phyloP scores from a whole-genome alignment of 495 filamentous ascomycete species.

The Penicillium argentinense region DNA sequence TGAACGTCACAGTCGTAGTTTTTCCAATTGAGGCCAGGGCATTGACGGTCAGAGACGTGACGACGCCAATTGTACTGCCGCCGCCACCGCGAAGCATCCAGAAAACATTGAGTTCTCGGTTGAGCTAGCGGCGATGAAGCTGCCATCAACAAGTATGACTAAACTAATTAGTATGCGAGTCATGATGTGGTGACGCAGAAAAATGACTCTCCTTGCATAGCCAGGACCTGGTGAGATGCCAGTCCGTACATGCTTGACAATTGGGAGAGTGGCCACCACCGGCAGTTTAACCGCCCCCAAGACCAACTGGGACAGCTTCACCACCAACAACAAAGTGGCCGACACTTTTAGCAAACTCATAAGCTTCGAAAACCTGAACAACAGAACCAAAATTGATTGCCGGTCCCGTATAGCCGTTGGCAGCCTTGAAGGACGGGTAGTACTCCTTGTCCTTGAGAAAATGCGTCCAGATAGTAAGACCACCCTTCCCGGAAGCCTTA shows the following conservation, averaged over 20 bases:
- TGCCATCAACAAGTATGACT: constrained; percentile 29
- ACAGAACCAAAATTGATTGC: constrained; percentile 14
- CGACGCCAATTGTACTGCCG: constrained; percentile 43
- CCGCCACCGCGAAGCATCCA: constrained; percentile 44
- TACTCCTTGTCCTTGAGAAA: constrained; percentile 25
- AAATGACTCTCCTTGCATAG: constrained; percentile 25
- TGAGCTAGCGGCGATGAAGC: constrained; percentile 45
- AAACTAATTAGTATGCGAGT: background rate
- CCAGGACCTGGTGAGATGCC: constrained; percentile 34
- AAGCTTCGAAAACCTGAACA: constrained; percentile 8
- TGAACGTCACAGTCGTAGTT: constrained; percentile 15
- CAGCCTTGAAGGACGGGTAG: constrained; percentile 4
- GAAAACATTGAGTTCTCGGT: constrained; percentile 52
- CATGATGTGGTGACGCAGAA: too few relatives aligned
- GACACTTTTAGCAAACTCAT: constrained; percentile 7
- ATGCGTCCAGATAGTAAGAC: constrained; percentile 55
- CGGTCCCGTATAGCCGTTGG: constrained; percentile 12
- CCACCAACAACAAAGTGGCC: constrained; percentile 10
- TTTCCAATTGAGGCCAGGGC: constrained; percentile 7
- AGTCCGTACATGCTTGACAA: constrained; percentile 14
- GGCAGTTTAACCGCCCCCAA: constrained; percentile 38
- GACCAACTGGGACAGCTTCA: constrained; percentile 20
- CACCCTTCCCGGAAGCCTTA: constrained; percentile 45
- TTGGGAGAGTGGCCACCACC: constrained; percentile 37
- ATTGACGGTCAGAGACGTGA: constrained; percentile 13